phyloP scores from a whole-genome alignment of 2,329 filamentous ascomycete genomes.

The Huntiella abstrusa region DNA sequence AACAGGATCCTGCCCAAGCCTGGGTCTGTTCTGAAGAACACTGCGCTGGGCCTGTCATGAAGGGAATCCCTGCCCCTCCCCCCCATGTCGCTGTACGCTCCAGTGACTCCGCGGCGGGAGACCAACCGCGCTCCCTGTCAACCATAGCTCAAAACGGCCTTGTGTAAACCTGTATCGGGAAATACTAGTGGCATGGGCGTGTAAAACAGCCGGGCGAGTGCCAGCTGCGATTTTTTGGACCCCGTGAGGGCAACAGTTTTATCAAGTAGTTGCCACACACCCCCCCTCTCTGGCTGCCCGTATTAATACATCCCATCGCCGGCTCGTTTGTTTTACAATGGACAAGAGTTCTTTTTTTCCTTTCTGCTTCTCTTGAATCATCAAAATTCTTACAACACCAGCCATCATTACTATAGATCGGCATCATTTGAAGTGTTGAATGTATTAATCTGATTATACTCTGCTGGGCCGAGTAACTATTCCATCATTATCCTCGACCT shows the following conservation, averaged over 20 bases:
- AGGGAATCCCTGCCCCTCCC: too few relatives aligned
- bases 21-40: not conserved
- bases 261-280: not conserved
- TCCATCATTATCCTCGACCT: not conserved
- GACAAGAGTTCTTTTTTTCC: not conserved
- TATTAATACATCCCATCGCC: conserved; percentile 1
- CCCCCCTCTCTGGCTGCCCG: not conserved
- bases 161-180: conserved; percentile 1
- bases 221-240: not conserved
- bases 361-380: conserved; percentile 1
- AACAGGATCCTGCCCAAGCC: conserved; percentile 5
- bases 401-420: conserved; percentile 4
- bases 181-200: not conserved
- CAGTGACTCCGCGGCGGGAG: not conserved
- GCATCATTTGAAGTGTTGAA: conserved; percentile 8
- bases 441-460: conserved; percentile 5
- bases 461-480: conserved; percentile 9
- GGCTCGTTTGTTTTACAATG: not conserved
- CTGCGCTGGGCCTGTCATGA: not conserved
- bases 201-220: not conserved
- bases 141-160: not conserved
- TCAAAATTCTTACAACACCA: conserved; percentile 2
- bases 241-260: too few relatives aligned
- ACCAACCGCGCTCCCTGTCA: not conserved
- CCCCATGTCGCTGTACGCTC: too few relatives aligned